Conservation (phyloP, 2,329 filamentous ascomycete genomes). For the Ilyonectria mors-panacis region DNA sequence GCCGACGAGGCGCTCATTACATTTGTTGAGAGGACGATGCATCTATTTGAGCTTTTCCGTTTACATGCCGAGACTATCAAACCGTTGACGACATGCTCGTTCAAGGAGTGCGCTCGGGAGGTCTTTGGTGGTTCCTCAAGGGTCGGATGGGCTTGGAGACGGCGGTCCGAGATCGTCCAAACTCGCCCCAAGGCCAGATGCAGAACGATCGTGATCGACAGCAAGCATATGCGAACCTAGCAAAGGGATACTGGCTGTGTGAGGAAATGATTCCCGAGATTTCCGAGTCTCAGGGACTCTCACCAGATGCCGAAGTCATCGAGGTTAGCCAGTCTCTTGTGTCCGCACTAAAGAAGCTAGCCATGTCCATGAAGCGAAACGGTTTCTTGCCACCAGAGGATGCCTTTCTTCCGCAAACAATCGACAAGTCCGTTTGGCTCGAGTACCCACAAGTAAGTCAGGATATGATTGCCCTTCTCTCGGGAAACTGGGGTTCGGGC, state of each 20-base stretch:
- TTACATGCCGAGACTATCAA: slow-evolving; percentile 82
- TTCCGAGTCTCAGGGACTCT: slow-evolving; percentile 58
- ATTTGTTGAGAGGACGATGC: slow-evolving; percentile 79
- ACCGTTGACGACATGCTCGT: slow-evolving; percentile 73
- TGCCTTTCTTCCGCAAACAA: slow-evolving; percentile 79
- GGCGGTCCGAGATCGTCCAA: slow-evolving; percentile 76
- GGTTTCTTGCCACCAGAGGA: slow-evolving; percentile 81
- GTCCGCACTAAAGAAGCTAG: slow-evolving; percentile 79
- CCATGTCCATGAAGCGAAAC: slow-evolving; percentile 88
- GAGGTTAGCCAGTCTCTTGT: slow-evolving; percentile 70
- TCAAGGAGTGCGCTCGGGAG: slow-evolving; percentile 80
- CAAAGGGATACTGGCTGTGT: slow-evolving; percentile 88
- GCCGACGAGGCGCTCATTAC: slow-evolving; percentile 77
- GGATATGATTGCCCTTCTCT: slow-evolving; percentile 79
- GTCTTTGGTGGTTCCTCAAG: slow-evolving; percentile 91
- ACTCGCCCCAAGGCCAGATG: slow-evolving; percentile 65
- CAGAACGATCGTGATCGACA: slow-evolving; percentile 71
- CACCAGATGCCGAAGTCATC: slow-evolving; percentile 63
- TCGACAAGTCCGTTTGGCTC: slow-evolving; percentile 87
- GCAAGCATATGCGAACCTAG: slow-evolving; percentile 88
- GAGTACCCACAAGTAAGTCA: slow-evolving; percentile 81
- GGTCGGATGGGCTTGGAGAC: slow-evolving; percentile 83
- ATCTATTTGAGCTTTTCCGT: slow-evolving; percentile 82
- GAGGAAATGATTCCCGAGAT: slow-evolving; percentile 68
- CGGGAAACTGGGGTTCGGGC: slow-evolving; percentile 70